Evolutionary conservation across 2,329 filamentous ascomycete species (phyloP).

Genomic region (Penicillium sp.): DNA sequence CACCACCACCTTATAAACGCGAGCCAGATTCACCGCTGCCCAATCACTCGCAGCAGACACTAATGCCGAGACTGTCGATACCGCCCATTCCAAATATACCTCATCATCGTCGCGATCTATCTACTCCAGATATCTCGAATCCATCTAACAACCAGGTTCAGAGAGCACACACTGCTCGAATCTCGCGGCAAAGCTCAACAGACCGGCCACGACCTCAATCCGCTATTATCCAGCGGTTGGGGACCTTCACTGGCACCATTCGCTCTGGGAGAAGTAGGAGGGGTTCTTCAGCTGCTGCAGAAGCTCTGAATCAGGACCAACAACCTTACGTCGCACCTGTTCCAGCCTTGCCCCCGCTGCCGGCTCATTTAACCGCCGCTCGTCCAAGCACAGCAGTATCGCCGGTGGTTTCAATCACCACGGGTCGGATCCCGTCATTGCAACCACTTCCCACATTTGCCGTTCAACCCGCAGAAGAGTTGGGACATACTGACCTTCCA

Average conservation of each 20-base stretch:
- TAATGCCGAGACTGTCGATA: conserved; percentile 29
- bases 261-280: conserved; percentile 20
- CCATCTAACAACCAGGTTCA: conserved; percentile 10
- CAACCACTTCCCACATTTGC: conserved; percentile 17
- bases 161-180: conserved; percentile 27
- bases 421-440: background rate
- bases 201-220: conserved; percentile 26
- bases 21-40: conserved; percentile 39
- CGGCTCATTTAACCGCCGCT: background rate
- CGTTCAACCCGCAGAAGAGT: conserved; percentile 13
- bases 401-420: conserved; percentile 5
- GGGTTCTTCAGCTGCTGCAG: conserved; percentile 11
- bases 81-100: background rate
- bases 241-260: conserved; percentile 25
- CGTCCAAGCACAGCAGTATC: conserved; percentile 3
- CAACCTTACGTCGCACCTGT: background rate
- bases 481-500: conserved; percentile 5
- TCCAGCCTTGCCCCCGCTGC: background rate
- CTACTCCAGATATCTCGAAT: background rate
- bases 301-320: conserved; percentile 6
- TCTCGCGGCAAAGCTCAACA: conserved; percentile 23
- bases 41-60: conserved; percentile 35
- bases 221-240: conserved; percentile 28
- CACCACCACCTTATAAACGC: conserved; percentile 70
- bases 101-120: conserved; percentile 6